A percentile compares a stretch with the other conserved stretches of the same genome.
Evolutionary conservation across 768 basidiomycete genomes (phyloP).

Genomic region (Rhodotorula kratochvilovae): DNA sequence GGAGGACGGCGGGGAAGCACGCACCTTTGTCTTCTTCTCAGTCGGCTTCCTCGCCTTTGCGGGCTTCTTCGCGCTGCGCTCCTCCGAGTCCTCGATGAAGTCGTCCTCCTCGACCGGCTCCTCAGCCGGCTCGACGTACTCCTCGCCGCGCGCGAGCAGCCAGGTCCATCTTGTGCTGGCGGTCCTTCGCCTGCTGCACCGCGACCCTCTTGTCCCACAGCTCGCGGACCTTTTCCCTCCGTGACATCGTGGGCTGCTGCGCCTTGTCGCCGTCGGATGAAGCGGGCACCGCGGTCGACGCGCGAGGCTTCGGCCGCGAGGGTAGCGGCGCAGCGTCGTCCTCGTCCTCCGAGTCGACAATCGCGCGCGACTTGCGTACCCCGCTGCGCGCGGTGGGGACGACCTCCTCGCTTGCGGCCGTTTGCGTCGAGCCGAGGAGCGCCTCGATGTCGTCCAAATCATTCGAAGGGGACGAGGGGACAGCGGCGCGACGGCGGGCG

Average conservation of each 20-base stretch:
- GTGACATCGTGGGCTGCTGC: neutral
- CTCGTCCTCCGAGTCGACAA: constrained; percentile 32
- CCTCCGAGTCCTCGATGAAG: constrained; percentile 1
- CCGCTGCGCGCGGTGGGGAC: neutral
- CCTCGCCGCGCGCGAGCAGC: neutral
- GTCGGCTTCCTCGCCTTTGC: neutral
- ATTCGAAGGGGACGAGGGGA: neutral
- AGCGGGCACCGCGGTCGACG: neutral
- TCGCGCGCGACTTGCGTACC: neutral
- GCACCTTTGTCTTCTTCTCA: constrained; percentile 15
- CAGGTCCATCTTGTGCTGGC: neutral
- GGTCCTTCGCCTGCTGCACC: neutral
- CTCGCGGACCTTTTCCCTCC: neutral
- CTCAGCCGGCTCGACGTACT: neutral
- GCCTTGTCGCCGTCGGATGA: neutral
- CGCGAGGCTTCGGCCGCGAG: neutral
- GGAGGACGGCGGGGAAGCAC: neutral
- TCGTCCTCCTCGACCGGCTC: neutral
- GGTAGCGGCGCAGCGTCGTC: neutral
- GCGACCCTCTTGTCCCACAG: neutral
- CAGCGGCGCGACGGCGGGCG: no score
- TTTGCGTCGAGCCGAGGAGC: neutral
- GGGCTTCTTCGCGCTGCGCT: neutral
- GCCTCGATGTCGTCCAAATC: neutral
- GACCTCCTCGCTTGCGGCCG: neutral